Percentiles rank a stretch among this genome's conserved stretches.
phyloP scores from a whole-genome alignment of 2,329 filamentous ascomycete genomes.

The Alternaria gansuensis region DNA sequence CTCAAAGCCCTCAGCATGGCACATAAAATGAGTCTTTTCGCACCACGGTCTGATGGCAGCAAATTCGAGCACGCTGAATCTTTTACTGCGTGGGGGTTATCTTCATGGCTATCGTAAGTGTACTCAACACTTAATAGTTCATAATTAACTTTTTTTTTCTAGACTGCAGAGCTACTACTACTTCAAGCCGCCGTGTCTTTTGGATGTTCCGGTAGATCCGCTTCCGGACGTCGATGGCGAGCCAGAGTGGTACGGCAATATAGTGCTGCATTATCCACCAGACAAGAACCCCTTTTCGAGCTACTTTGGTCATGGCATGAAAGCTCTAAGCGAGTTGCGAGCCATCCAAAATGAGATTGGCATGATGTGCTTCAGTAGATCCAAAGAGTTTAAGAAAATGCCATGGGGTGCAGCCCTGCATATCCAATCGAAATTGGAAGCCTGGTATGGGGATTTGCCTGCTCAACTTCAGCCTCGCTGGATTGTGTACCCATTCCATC shows the following conservation, averaged over 20 bases:
- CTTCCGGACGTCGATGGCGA: constrained; percentile 24
- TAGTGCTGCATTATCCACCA: constrained; percentile 11
- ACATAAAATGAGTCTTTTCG: constrained; percentile 24
- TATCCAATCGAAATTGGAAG: constrained; percentile 17
- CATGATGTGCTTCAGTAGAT: constrained; percentile 9
- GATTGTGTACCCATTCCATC: constrained; percentile 21
- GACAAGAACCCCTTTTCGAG: constrained; percentile 7
- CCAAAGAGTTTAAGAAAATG: constrained; percentile 5
- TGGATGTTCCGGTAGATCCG: constrained; percentile 3
- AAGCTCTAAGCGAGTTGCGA: constrained; percentile 20
- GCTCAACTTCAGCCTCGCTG: constrained; percentile 10
- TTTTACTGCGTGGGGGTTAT: constrained; percentile 25
- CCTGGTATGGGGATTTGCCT: constrained; percentile 19
- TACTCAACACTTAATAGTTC: neutral
- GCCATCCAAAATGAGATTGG: constrained; percentile 22
- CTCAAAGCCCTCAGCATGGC: constrained; percentile 26
- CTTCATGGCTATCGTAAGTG: constrained; percentile 17
- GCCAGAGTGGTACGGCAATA: constrained; percentile 30
- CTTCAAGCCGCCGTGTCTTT: constrained; percentile 19
- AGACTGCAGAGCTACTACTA: constrained; percentile 21
- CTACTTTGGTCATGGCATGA: constrained; percentile 17
- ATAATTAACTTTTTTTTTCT: neutral
- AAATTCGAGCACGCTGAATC: constrained; percentile 14
- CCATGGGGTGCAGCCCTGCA: constrained; percentile 14
- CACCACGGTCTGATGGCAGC: constrained; percentile 2